Evolutionary conservation across 2,329 filamentous ascomycete species (phyloP).

Genomic region (Hyphodiscus sp.): DNA sequence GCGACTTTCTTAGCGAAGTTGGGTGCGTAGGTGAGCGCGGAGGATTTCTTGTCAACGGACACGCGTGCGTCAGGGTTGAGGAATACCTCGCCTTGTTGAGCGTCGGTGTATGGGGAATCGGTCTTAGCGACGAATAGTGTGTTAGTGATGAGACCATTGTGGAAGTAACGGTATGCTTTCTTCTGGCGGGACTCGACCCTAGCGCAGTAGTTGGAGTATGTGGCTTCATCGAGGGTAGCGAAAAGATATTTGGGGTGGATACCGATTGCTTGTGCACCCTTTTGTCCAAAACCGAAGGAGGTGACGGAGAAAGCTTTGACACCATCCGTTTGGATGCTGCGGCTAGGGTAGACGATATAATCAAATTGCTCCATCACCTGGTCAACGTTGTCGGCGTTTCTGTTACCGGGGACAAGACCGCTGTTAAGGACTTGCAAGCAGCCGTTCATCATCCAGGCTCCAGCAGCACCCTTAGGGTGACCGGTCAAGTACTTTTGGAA

Average conservation of each 20-base stretch:
- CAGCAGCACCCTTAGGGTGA: conserved; percentile 97
- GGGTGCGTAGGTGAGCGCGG: conserved; percentile 66
- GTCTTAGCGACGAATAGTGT: conserved; percentile 93
- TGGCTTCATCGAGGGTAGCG: conserved; percentile 81
- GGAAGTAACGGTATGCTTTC: conserved; percentile 98
- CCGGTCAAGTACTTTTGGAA: conserved; percentile 99
- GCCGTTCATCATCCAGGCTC: conserved; percentile 99
- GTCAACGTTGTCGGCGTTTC: conserved; percentile 96
- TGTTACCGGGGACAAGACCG: conserved; percentile 91
- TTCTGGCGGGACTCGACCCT: conserved; percentile 94
- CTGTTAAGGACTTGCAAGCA: conserved; percentile 92
- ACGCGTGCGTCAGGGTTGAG: conserved; percentile 92
- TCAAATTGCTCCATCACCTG: conserved; percentile 96
- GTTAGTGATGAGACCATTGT: conserved; percentile 98
- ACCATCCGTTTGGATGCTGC: conserved; percentile 92
- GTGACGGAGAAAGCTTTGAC: conserved; percentile 98
- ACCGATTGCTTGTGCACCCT: conserved; percentile 95
- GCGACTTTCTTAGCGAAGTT: conserved; percentile 55
- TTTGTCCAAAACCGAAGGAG: conserved; percentile 98
- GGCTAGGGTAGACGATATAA: conserved; percentile 94
- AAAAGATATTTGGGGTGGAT: conserved; percentile 95
- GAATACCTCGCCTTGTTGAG: conserved; percentile 80
- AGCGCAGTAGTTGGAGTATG: conserved; percentile 73
- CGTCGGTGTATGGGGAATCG: conserved; percentile 82
- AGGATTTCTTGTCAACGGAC: conserved; percentile 76